Conservation (phyloP, 139 green algal genomes). For the Chlamydomonas urium region DNA sequence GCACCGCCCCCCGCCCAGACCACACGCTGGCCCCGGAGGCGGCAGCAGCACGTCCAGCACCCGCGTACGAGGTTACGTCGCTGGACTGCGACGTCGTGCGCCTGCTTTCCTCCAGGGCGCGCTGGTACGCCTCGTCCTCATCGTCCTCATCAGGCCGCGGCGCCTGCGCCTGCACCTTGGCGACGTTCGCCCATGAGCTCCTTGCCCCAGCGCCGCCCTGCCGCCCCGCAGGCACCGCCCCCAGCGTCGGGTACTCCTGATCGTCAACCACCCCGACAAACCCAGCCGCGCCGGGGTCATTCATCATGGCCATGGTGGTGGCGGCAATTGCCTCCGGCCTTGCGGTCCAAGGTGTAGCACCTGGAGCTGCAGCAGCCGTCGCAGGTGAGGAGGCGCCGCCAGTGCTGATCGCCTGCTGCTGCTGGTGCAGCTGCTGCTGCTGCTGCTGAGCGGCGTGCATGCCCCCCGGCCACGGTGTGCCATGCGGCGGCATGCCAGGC, state of each 20-base stretch:
- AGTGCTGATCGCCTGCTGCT: background rate
- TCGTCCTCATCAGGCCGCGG: background rate
- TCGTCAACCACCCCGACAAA: slow-evolving; percentile 1
- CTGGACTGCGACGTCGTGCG: too few species aligned
- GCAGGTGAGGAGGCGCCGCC: background rate
- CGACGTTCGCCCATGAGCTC: background rate
- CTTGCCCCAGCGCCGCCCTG: background rate
- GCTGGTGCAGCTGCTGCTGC: slow-evolving; percentile 1
- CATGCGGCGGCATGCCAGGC: too few species aligned
- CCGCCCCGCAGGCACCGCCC: background rate
- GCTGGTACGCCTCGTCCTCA: background rate
- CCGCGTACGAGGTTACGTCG: too few species aligned
- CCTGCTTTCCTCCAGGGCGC: background rate
- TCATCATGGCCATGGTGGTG: background rate
- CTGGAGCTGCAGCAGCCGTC: background rate
- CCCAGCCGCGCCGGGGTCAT: background rate
- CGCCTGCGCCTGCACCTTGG: background rate
- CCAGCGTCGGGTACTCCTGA: slow-evolving; percentile 10
- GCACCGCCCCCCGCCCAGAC: too few species aligned
- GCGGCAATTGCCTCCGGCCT: background rate
- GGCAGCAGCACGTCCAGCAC: too few species aligned
- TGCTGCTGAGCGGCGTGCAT: background rate
- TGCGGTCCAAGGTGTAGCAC: background rate
- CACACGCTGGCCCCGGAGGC: too few species aligned
- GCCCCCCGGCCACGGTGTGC: too few species aligned